phyloP scores from a whole-genome alignment of 73 alveolate genomes.

The Halteria grandinella region DNA sequence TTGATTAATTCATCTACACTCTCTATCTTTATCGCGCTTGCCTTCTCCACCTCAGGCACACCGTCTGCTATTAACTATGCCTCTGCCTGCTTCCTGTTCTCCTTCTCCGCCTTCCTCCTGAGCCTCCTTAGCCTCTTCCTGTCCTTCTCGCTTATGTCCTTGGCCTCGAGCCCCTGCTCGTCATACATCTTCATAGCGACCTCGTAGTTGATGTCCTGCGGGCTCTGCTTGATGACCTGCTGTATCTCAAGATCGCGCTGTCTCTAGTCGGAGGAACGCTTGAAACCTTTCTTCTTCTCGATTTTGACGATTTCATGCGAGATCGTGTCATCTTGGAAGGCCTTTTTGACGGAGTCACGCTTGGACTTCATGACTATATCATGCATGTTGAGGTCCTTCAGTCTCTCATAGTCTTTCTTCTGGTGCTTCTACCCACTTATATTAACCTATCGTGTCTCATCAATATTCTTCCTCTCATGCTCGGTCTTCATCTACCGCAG shows the following conservation, averaged over 20 bases:
- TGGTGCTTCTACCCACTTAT: neutral
- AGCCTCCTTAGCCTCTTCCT: slow-evolving; percentile 16
- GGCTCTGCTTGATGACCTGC: neutral
- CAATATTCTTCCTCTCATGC: neutral
- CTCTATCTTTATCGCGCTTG: too few species aligned
- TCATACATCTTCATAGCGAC: slow-evolving; percentile 5
- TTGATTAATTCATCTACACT: slow-evolving; percentile 11
- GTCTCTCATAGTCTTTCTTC: slow-evolving; percentile 16
- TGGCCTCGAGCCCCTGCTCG: slow-evolving; percentile 5
- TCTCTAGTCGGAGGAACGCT: neutral
- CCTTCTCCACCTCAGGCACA: too few species aligned
- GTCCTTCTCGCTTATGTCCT: neutral
- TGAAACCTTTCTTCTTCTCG: neutral
- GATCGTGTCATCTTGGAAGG: neutral
- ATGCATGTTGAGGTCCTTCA: neutral
- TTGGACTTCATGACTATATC: neutral
- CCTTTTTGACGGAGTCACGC: neutral
- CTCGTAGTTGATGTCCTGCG: neutral
- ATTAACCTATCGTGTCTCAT: neutral
- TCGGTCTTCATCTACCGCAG: neutral
- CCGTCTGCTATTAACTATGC: neutral
- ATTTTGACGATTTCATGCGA: neutral
- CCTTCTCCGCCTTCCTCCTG: slow-evolving; percentile 29
- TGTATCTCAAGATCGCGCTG: neutral
- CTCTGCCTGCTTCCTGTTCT: neutral